A percentile compares a stretch with the other conserved stretches of the same genome.
Conservation (phyloP, 371 early-diverging fungal species). For the Mortierella polycephala region DNA sequence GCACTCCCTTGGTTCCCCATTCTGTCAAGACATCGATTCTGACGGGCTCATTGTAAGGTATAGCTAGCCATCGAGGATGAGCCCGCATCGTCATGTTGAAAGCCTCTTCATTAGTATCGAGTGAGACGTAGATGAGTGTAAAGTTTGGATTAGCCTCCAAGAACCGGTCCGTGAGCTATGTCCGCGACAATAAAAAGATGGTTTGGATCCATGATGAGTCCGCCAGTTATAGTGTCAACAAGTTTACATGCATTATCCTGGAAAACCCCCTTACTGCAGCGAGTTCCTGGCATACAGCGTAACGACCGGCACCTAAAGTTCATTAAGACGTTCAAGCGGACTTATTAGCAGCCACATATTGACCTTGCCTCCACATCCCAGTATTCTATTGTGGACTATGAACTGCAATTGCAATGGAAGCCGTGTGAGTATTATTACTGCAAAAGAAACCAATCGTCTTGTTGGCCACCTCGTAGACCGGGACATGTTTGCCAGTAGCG, state of each 20-base stretch:
- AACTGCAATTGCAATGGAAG: not conserved
- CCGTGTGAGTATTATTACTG: constrained; percentile 15
- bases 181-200: not conserved
- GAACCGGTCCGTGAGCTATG: constrained; percentile 37
- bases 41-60: constrained; percentile 42
- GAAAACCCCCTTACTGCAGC: constrained; percentile 31
- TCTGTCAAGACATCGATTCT: constrained; percentile 38
- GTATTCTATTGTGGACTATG: not conserved
- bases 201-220: not conserved
- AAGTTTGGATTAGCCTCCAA: constrained; percentile 39
- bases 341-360: not conserved
- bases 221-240: not conserved
- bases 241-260: not conserved
- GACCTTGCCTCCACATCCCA: not conserved
- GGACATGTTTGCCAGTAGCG: constrained; percentile 46
- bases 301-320: constrained; percentile 40
- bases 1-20: constrained; percentile 45
- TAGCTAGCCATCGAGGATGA: constrained; percentile 45
- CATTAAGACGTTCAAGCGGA: not conserved
- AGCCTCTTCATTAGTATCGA: constrained; percentile 22
- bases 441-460: constrained; percentile 50
- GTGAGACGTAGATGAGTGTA: constrained; percentile 37
- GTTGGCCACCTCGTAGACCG: constrained; percentile 48
- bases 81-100: constrained; percentile 39
- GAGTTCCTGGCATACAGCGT: constrained; percentile 44